Base-by-base conservation (phyloP, 2,329 filamentous ascomycete species). In the Clarireedia sp. region DNA sequence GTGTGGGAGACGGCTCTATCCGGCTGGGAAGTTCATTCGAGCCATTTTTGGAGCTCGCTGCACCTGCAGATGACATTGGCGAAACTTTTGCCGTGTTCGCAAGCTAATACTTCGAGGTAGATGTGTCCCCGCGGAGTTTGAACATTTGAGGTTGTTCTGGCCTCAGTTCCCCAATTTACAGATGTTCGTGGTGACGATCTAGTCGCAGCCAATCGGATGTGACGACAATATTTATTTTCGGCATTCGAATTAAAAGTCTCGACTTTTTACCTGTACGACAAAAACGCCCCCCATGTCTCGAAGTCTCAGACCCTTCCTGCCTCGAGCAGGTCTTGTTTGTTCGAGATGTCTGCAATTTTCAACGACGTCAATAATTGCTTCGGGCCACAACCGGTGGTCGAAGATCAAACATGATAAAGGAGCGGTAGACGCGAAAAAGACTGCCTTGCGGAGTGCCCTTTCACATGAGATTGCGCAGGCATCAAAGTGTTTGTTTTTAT, bases 341-440 rank as follows among this genome's bases (percentile, higher is more conserved):
- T 52, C 58, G 26, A 57, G 59, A 64, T 69, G 64, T 55, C 45
- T 64, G 8, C 56, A 53, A 51, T 68, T 77, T 61, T 82, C 78
- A 62, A 71, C 70, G 40, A 70, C 74, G 16, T 61, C 75, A 8
- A 56, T 64, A 7, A 66, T 72, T 14, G 71, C 73, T 58, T 85
- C 86, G 23, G 90, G 90, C 14, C 90, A 96, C 73, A 96, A 86
- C 71, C 87, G 90, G 69, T 99, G 94, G 94, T 90, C 90, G 56
- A 95, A 94, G 67, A 97, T 96, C 73, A 89, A 86, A 68, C 94
- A 97, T 71, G 90, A 94, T 71, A 99, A 99, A 72, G 90, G 86
- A 51, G 89, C 86, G 59, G 87, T 85, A 56, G 94, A 99, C 70
- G 79, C 79, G 57, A 85, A 85, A 64, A 96, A 91, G 72, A 89